Base-by-base conservation (phyloP, 192 early-diverging fungal genomes). In the Funneliformis geosporum region DNA sequence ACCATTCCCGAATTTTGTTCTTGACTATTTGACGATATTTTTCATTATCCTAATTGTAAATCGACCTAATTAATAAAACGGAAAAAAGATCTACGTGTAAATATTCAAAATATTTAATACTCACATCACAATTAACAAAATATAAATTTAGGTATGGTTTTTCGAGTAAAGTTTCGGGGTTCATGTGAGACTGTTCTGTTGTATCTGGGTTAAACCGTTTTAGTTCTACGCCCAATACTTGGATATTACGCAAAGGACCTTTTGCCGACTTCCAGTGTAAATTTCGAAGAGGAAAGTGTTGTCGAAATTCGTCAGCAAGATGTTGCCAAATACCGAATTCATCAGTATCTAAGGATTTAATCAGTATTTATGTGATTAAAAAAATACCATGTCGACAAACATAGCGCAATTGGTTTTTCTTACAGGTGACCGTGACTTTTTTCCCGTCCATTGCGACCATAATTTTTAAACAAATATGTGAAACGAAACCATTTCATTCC, bases 211-310 rank as follows among this genome's bases (percentile, higher is more conserved):
- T 65, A 66, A 90, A 90, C 16, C 89, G 89, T 69, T 82, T 87
- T 11, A 90, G 78, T 33, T 89, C 89, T 9, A 92, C 86, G 59
- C 88, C 88, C 28, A 94, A 85, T 76, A 86, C 87, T 64, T 85
- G 81, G 61, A 94, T 91, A 60, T 87, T 89, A 27, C 90, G 86
- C 62, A 87, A 82, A n/a, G 90, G 80, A 38, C 92, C 85, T 66
- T 91, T 89, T 25, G 86, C 85, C 5, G 92, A 88, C 67, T 91
- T 93, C 92, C 95, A 97, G 40, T 87, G 86, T 16, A 97, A 80
- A 78, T 95, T 94, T 47, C 91, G 88, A 38, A 97, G 86, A 3
- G 95, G 95, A 43, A 97, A 88, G n/a, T 93, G 87, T 38, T 85
- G 76, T 39, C 75, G 81, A 60, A 97, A 86, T 47, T 92, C 94